Conservation (phyloP, 2,329 filamentous ascomycete species). For the Pseudogymnoascus sp. region DNA sequence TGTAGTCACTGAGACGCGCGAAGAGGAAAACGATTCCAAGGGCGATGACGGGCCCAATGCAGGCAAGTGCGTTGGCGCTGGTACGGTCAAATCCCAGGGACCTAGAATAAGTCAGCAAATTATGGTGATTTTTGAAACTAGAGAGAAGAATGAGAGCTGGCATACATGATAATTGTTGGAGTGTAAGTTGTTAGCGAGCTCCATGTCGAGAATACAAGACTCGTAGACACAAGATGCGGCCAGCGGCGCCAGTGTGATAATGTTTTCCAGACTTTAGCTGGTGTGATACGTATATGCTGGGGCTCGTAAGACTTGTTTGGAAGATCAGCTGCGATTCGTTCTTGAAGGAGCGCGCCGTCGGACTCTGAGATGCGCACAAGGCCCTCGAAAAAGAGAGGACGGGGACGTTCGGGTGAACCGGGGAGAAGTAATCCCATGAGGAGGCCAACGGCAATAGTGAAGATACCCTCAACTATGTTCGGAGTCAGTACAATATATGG, state of each 20-base stretch:
- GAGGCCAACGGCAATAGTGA: conserved; percentile 29
- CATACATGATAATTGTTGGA: conserved; percentile 25
- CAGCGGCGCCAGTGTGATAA: conserved; percentile 23
- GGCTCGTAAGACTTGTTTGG: conserved; percentile 31
- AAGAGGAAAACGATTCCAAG: conserved; percentile 16
- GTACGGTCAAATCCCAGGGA: conserved; percentile 22
- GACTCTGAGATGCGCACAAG: conserved; percentile 15
- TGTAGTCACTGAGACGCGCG: conserved; percentile 24
- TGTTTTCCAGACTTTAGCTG: conserved; percentile 11
- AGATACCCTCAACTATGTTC: conserved; percentile 25
- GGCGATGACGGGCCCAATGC: conserved; percentile 19
- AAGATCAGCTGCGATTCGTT: conserved; percentile 38
- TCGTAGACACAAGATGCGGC: conserved; percentile 25
- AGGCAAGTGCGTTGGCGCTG: conserved; percentile 27
- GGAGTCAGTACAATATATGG: neutral
- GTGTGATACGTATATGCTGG: conserved; percentile 31
- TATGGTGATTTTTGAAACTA: neutral
- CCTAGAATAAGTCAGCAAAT: conserved; percentile 11
- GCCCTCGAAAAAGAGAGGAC: conserved; percentile 28
- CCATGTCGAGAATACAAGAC: conserved; percentile 19
- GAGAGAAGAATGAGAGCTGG: neutral
- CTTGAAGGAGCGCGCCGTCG: conserved; percentile 36
- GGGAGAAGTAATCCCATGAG: conserved; percentile 37
- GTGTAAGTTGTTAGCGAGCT: conserved; percentile 27
- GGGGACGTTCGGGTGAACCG: conserved; percentile 31